Evolutionary conservation across 768 basidiomycete species (phyloP).

Genomic region (Porpolomopsis calyptriformis): DNA sequence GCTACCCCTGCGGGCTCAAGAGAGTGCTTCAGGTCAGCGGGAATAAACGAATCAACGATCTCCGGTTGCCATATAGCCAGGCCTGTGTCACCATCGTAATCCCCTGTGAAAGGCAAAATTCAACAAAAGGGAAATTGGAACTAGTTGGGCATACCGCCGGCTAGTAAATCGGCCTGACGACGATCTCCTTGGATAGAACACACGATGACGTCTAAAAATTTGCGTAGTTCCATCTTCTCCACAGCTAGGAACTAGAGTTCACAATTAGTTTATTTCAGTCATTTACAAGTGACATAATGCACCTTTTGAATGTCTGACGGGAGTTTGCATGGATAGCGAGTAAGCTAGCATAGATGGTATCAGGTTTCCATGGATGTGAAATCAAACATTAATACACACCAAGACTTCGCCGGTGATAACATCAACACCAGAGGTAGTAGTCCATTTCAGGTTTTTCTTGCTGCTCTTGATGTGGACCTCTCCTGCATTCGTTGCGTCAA

Average conservation of each 20-base stretch:
- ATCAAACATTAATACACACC: slow-evolving; percentile 20
- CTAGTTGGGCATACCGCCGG: slow-evolving; percentile 37
- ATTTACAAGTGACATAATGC: neutral
- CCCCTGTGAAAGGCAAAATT: slow-evolving; percentile 29
- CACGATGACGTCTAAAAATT: slow-evolving; percentile 48
- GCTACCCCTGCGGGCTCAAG: slow-evolving; percentile 37
- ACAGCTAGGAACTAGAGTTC: slow-evolving; percentile 46
- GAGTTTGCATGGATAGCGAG: slow-evolving; percentile 57
- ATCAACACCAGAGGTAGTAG: slow-evolving; percentile 37
- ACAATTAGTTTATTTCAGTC: neutral
- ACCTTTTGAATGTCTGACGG: slow-evolving; percentile 61
- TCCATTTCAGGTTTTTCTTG: slow-evolving; percentile 26
- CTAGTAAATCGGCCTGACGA: slow-evolving; percentile 53
- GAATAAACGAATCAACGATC: slow-evolving; percentile 43
- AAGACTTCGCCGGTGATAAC: slow-evolving; percentile 47
- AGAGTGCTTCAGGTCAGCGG: slow-evolving; percentile 39
- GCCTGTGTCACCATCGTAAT: slow-evolving; percentile 63
- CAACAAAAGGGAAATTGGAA: neutral
- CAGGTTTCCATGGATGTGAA: neutral
- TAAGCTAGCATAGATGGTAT: slow-evolving; percentile 28
- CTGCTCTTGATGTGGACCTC: slow-evolving; percentile 52
- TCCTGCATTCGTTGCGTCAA: slow-evolving; percentile 14
- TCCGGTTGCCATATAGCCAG: slow-evolving; percentile 47
- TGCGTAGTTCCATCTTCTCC: slow-evolving; percentile 34
- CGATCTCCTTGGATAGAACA: slow-evolving; percentile 40